These are phyloP conservation scores for Iodosphaeria phyllophila DNA, from an alignment of 2,329 filamentous ascomycete species.

Conservation along the genomic window DNA sequence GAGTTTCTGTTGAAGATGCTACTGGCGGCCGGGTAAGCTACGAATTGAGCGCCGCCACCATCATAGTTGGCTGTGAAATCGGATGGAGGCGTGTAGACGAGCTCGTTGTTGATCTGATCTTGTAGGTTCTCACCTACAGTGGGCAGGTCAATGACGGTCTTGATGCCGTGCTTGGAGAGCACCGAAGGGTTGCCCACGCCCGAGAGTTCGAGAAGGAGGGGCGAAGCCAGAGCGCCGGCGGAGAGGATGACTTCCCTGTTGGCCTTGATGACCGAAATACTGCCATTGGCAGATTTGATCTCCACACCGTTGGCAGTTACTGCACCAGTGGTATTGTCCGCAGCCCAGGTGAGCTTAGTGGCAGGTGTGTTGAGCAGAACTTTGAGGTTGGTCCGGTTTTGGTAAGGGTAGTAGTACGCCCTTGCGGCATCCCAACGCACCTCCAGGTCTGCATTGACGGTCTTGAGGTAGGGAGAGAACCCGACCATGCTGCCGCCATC, in stretches of 20 bases:
- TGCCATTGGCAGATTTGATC: slow-evolving; percentile 9
- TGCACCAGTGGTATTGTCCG: slow-evolving; percentile 1
- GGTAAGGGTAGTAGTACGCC: slow-evolving; percentile 25
- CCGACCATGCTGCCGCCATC: slow-evolving; percentile 24
- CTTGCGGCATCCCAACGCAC: slow-evolving; percentile 25
- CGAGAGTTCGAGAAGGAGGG: slow-evolving; percentile 6
- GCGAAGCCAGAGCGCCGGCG: slow-evolving; percentile 12
- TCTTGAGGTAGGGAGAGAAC: slow-evolving; percentile 21
- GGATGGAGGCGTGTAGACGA: slow-evolving; percentile 15
- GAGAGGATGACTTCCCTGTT: slow-evolving; percentile 16
- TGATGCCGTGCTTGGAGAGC: slow-evolving; percentile 16
- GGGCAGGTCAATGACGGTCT: slow-evolving; percentile 15
- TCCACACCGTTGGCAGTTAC: slow-evolving; percentile 12
- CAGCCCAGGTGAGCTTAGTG: slow-evolving; percentile 18
- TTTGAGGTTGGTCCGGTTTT: slow-evolving; percentile 19
- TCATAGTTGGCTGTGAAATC: slow-evolving; percentile 3
- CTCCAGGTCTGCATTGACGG: slow-evolving; percentile 16
- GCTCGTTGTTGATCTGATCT: slow-evolving; percentile 13
- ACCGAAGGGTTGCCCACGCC: slow-evolving; percentile 15
- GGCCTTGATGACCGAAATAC: slow-evolving; percentile 3
- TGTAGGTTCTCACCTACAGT: slow-evolving; percentile 21
- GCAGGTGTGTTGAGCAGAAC: slow-evolving; percentile 22
- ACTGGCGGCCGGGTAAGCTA: slow-evolving; percentile 3
- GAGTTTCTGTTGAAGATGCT: slow-evolving; percentile 2
- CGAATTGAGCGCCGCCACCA: slow-evolving; percentile 2